phyloP scores from a whole-genome alignment of 345 rosid genomes.

The Chamaenerion angustifolium region DNA sequence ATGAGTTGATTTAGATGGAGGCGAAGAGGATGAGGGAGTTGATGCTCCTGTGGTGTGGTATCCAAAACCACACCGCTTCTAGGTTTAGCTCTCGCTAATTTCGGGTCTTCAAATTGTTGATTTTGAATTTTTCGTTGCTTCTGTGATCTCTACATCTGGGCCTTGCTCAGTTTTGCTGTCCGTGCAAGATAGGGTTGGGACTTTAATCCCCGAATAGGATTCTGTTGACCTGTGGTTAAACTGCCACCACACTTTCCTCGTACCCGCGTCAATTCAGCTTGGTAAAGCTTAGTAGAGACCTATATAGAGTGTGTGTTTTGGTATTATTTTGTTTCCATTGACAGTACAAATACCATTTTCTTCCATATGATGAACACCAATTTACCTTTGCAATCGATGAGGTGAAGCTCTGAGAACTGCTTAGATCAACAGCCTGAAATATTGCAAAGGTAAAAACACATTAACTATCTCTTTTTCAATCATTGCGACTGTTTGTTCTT shows the following conservation, averaged over 20 bases:
- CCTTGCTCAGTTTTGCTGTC: slow-evolving; percentile 6
- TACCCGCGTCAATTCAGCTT: slow-evolving; percentile 44
- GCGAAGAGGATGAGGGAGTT: slow-evolving; percentile 23
- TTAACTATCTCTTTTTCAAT: too few relatives aligned
- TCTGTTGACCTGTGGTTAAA: too few relatives aligned
- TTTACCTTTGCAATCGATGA: slow-evolving; percentile 38
- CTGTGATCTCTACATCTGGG: slow-evolving; percentile 9
- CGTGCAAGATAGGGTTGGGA: too few relatives aligned
- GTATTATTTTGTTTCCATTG: too few relatives aligned
- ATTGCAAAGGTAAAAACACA: too few relatives aligned
- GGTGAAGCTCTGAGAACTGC: too few relatives aligned
- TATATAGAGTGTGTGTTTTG: slow-evolving; percentile 11
- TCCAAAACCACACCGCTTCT: slow-evolving; percentile 37
- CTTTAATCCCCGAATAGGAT: too few relatives aligned
- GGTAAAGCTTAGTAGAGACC: slow-evolving; percentile 38
- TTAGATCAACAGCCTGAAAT: slow-evolving; percentile 75
- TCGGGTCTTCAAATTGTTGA: slow-evolving; percentile 1
- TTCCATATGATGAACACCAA: too few relatives aligned
- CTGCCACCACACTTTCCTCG: too few relatives aligned
- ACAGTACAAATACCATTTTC: too few relatives aligned
- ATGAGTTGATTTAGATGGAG: slow-evolving; percentile 20
- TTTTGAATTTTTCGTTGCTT: slow-evolving; percentile 1
- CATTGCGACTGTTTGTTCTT: not conserved
- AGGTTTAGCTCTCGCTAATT: slow-evolving; percentile 44
- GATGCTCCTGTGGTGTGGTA: slow-evolving; percentile 30